Conservation (phyloP, 768 basidiomycete genomes). For the Termitomyces eurrhizus region DNA sequence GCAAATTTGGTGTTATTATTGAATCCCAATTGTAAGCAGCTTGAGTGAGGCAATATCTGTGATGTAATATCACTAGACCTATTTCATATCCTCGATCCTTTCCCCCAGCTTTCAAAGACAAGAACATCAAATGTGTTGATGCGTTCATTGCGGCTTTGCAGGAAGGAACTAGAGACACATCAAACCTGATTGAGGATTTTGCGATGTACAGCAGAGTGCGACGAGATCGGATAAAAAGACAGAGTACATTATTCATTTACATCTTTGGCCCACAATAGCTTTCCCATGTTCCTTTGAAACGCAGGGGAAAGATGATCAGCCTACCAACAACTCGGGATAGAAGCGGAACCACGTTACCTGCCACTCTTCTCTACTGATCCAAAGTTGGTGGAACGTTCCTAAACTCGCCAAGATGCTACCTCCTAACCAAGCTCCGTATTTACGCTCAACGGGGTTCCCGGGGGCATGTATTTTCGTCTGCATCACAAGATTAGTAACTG, state of each 20-base stretch:
- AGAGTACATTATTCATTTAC: constrained; percentile 50
- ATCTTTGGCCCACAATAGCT: constrained; percentile 78
- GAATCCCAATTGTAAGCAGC: neutral
- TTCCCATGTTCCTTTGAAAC: constrained; percentile 75
- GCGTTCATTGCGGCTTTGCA: neutral
- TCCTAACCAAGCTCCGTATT: constrained; percentile 93
- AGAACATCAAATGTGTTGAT: neutral
- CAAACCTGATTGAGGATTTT: neutral
- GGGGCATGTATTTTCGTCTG: constrained; percentile 91
- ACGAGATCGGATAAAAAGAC: neutral
- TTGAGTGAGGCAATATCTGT: neutral
- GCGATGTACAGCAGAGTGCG: constrained; percentile 1
- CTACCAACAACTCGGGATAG: neutral
- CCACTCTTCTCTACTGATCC: constrained; percentile 95
- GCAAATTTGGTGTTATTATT: neutral
- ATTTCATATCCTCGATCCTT: neutral
- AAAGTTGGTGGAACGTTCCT: constrained; percentile 96
- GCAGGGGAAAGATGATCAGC: constrained; percentile 1
- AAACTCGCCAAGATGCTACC: constrained; percentile 92
- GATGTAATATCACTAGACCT: too few species aligned
- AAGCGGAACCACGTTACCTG: constrained; percentile 47
- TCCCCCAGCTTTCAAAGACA: neutral
- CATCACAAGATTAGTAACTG: neutral
- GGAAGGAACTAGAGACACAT: neutral
- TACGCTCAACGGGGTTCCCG: constrained; percentile 84